Evolutionary conservation across 2,329 filamentous ascomycete species (phyloP), one percentile per base, ranked within the genome.

Genomic region (Alternaria panax): DNA sequence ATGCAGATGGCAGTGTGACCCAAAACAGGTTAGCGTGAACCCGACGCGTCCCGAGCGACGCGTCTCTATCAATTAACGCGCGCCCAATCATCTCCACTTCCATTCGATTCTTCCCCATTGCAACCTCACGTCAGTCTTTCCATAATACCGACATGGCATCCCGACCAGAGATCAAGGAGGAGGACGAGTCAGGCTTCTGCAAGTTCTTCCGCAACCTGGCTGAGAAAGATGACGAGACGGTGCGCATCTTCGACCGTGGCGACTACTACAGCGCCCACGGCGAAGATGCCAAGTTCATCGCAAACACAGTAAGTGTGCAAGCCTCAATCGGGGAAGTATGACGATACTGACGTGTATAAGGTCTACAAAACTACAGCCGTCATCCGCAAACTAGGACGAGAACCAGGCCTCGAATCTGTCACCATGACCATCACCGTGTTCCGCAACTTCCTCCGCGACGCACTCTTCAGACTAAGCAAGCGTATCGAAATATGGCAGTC

Each of bases 331-430:
- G 3, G n/a, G 1, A 4, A 6, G 22, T 5, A 0, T 11, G 5
- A 25, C 6, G 0, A 5, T 43, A 45, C 25, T 59, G 7, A 59
- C 12, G 45, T 2, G 27, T 18, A 14, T 25, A 62, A 91, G 89
- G 91, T 98, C 60, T 99, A 99, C 86, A 97, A 97, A 81, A 98
- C 95, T 5, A 98, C 93, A 2, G 97, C 95, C 0, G 95, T 99
- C 16, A 86, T 99, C 22, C 89, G 94, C 68, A 93, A 95, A 70
- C 86, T 99, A 22, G 95, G 95, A 62, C 88, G 90, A 75, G 88
- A 91, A 60, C 92, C 90, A n/a, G 90, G 91, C 47, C 86, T 99
- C 2, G 88, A 93, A 6, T 99, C 95, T 2, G 95, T 99, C 40
- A 97, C 95, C 2, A 92, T 99, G 88, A 95, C 93, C 50, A 84